These are phyloP conservation scores for Fusarium sp. DNA, from an alignment of 2,329 filamentous ascomycete genomes.

Conservation along the genomic window DNA sequence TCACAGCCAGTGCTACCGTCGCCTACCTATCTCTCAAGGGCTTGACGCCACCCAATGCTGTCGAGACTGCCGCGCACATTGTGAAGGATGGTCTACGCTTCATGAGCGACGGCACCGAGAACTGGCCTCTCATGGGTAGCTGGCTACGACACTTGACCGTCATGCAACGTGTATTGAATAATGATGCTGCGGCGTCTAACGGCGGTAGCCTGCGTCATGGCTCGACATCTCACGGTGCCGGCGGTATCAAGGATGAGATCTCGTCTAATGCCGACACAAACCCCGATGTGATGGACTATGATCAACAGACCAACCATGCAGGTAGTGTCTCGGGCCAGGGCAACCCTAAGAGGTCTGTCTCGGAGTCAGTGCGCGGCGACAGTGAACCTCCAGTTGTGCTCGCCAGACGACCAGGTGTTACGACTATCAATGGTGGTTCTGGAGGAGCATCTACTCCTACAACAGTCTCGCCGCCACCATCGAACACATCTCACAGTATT, in stretches of 20 bases:
- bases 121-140: conserved; percentile 69
- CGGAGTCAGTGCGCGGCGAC: conserved; percentile 60
- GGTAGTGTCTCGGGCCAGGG: conserved; percentile 47
- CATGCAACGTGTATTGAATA: conserved; percentile 71
- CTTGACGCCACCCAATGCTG: conserved; percentile 66
- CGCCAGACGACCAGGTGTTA: conserved; percentile 65
- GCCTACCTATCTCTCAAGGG: conserved; percentile 73
- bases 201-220: conserved; percentile 51
- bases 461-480: conserved; percentile 59
- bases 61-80: conserved; percentile 68
- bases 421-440: conserved; percentile 70
- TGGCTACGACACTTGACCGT: conserved; percentile 72
- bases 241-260: conserved; percentile 65
- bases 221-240: conserved; percentile 48
- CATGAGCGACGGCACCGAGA: conserved; percentile 69
- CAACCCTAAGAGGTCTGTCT: conserved; percentile 53
- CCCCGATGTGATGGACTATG: conserved; percentile 69
- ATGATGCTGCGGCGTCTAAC: conserved; percentile 58
- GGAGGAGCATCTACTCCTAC: conserved; percentile 62
- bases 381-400: conserved; percentile 65
- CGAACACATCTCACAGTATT: conserved; percentile 39
- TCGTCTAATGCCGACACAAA: conserved; percentile 68
- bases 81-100: conserved; percentile 70
- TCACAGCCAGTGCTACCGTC: conserved; percentile 71
- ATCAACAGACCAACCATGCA: conserved; percentile 55